These are phyloP conservation scores for Phaseolus lunatus DNA, from an alignment of 306 rosid genomes.

Conservation along the genomic window DNA sequence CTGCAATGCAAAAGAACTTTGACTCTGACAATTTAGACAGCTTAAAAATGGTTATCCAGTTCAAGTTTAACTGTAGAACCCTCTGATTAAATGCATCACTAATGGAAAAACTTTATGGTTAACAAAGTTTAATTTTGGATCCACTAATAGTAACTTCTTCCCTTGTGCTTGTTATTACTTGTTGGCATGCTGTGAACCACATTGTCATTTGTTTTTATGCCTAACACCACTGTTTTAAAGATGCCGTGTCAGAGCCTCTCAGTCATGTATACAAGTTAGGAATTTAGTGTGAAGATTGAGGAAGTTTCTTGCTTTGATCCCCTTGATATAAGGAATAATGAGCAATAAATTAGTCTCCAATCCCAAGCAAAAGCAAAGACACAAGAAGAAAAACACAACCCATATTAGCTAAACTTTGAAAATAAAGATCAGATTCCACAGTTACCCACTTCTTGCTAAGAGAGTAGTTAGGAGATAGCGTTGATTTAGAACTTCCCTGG, in stretches of 20 bases:
- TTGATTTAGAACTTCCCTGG: slow-evolving; percentile 45
- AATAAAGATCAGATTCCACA: slow-evolving; percentile 47
- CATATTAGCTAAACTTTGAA: slow-evolving; percentile 46
- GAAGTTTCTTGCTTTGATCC: slow-evolving; percentile 50
- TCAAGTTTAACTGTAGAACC: background rate
- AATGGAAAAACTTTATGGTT: background rate
- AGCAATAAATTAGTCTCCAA: slow-evolving; percentile 36
- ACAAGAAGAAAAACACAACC: slow-evolving; percentile 41
- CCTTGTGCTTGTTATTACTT: slow-evolving; percentile 30
- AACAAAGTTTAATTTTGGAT: slow-evolving; percentile 55
- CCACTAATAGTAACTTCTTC: slow-evolving; percentile 23
- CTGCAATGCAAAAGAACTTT: background rate
- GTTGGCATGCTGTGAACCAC: slow-evolving; percentile 42
- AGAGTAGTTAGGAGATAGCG: slow-evolving; percentile 59
- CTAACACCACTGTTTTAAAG: slow-evolving; percentile 31
- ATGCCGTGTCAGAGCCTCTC: slow-evolving; percentile 43
- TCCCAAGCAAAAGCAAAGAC: slow-evolving; percentile 48
- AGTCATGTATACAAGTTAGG: background rate
- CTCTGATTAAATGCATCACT: background rate
- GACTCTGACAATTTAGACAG: background rate
- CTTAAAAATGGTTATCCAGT: slow-evolving; percentile 1
- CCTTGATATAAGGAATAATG: slow-evolving; percentile 43
- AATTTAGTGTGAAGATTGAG: slow-evolving; percentile 35
- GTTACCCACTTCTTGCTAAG: slow-evolving; percentile 60
- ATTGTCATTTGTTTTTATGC: slow-evolving; percentile 40